A percentile compares a stretch with the other conserved stretches of the same genome.
Evolutionary conservation across 2,329 filamentous ascomycete species (phyloP).

Genomic region (Beauveria sp.): DNA sequence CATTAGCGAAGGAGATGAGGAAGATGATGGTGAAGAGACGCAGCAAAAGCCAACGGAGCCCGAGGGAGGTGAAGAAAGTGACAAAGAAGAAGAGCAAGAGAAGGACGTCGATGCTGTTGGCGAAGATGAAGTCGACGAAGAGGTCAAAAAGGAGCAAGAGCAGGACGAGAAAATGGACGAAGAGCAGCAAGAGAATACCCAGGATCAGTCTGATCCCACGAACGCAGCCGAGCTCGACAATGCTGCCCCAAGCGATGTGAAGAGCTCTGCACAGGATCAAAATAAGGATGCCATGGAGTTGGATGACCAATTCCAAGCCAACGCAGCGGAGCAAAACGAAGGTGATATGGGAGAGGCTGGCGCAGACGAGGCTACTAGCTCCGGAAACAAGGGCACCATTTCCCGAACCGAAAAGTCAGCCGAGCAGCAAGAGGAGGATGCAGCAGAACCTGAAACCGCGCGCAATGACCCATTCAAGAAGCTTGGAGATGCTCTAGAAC

Average conservation of each 20-base stretch:
- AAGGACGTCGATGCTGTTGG: conserved; percentile 47
- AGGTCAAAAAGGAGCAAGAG: conserved; percentile 23
- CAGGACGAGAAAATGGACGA: conserved; percentile 23
- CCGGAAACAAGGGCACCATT: conserved; percentile 54
- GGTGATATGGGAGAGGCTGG: conserved; percentile 59
- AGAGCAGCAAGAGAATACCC: conserved; percentile 37
- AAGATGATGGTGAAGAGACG: conserved; percentile 30
- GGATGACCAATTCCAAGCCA: conserved; percentile 51
- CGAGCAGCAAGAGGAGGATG: conserved; percentile 36
- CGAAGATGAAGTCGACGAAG: conserved; percentile 19
- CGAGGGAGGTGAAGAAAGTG: conserved; percentile 30
- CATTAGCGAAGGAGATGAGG: conserved; percentile 29
- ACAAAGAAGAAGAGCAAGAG: conserved; percentile 28
- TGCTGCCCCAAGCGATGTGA: conserved; percentile 54
- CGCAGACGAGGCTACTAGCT: conserved; percentile 54
- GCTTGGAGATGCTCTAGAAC: conserved; percentile 83
- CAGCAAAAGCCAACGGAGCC: conserved; percentile 21
- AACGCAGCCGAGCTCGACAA: conserved; percentile 49
- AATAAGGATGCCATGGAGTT: conserved; percentile 56
- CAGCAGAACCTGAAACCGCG: conserved; percentile 34
- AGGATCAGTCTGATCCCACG: conserved; percentile 15
- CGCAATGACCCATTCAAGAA: conserved; percentile 78
- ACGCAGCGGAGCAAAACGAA: conserved; percentile 56
- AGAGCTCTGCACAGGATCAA: conserved; percentile 57
- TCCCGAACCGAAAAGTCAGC: conserved; percentile 41